phyloP scores from a whole-genome alignment of 2,329 filamentous ascomycete species.

The Cordyceps militaris region DNA sequence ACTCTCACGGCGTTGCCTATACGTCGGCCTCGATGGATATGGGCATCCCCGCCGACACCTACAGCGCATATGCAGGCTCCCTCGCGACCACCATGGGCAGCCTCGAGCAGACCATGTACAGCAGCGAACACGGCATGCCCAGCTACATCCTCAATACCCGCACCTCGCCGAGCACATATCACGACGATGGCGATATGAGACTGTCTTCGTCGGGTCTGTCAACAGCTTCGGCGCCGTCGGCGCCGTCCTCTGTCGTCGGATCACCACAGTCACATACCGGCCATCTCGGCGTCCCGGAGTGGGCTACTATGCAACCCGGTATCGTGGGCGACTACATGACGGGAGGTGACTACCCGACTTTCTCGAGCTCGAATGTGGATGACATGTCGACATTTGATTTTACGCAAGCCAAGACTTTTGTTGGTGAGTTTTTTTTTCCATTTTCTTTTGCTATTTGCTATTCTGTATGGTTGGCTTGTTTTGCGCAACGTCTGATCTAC shows the following conservation, averaged over 20 bases:
- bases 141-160: conserved; percentile 39
- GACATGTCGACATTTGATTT: conserved; percentile 44
- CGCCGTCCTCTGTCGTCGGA: conserved; percentile 59
- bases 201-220: conserved; percentile 52
- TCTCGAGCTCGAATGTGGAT: conserved; percentile 43
- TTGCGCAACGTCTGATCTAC: conserved; percentile 27
- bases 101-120: conserved; percentile 42
- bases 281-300: conserved; percentile 51
- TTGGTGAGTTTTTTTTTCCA: conserved; percentile 43
- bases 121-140: conserved; percentile 29
- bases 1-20: conserved; percentile 33
- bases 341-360: conserved; percentile 47
- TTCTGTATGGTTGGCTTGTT: conserved; percentile 27
- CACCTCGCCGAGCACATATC: conserved; percentile 42
- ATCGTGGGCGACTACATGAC: conserved; percentile 54
- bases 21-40: conserved; percentile 40
- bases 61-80: conserved; percentile 25
- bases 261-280: conserved; percentile 56
- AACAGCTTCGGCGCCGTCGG: conserved; percentile 54
- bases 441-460: conserved; percentile 15
- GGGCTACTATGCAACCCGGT: conserved; percentile 56
- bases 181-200: conserved; percentile 44
- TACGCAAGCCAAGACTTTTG: conserved; percentile 43
- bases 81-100: conserved; percentile 28
- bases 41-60: conserved; percentile 40